A percentile compares a stretch with the other conserved stretches of the same genome.
Conservation (phyloP, 306 rosid species). For the Fragaria vesca region DNA sequence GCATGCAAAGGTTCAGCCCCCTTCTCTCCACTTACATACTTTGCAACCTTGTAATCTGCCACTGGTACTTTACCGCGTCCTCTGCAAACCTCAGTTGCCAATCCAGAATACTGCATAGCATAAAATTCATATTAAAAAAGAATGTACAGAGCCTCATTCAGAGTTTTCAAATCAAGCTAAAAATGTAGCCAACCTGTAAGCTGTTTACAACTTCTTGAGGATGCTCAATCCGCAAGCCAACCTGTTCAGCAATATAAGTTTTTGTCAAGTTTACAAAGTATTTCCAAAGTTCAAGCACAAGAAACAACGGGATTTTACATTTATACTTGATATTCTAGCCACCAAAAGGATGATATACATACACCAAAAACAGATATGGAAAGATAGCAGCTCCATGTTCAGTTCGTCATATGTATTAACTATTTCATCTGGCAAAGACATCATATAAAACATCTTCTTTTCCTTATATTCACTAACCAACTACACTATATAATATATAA, state of each 20-base stretch:
- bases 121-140: not conserved
- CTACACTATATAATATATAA: not conserved
- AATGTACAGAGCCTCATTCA: not conserved
- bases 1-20: slow-evolving; percentile 35
- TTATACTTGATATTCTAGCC: not conserved
- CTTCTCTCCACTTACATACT: slow-evolving; percentile 44
- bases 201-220: slow-evolving; percentile 87
- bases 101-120: slow-evolving; percentile 63
- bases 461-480: not conserved
- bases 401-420: not conserved
- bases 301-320: slow-evolving; percentile 4
- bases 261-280: slow-evolving; percentile 19
- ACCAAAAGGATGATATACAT: not conserved
- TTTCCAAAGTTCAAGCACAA: slow-evolving; percentile 12
- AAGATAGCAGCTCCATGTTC: not conserved
- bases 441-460: not conserved
- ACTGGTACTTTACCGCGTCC: slow-evolving; percentile 96
- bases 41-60: slow-evolving; percentile 92
- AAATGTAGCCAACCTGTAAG: slow-evolving; percentile 63
- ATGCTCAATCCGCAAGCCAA: slow-evolving; percentile 94
- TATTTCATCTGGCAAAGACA: slow-evolving; percentile 1
- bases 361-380: slow-evolving; percentile 7
- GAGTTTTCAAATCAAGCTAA: not conserved
- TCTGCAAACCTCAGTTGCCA: slow-evolving; percentile 75
- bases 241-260: slow-evolving; percentile 50